Percentiles rank a stretch among this genome's conserved stretches.
These are phyloP conservation scores for Xylariaceae sp. DNA, from an alignment of 2,329 filamentous ascomycete genomes.

Conservation along the genomic window DNA sequence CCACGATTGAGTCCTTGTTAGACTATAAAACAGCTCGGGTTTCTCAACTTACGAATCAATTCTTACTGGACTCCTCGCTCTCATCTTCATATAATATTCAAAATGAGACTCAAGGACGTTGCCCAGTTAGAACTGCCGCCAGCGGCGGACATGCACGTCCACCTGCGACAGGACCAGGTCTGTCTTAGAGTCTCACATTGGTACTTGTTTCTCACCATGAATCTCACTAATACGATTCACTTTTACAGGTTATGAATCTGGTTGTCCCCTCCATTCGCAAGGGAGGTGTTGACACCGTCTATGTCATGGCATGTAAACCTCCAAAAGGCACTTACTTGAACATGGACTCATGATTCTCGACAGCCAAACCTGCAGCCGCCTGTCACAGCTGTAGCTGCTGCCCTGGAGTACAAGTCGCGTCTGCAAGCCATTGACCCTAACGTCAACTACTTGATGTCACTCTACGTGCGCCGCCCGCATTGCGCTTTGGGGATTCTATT, in stretches of 20 bases:
- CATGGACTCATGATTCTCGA: conserved; percentile 12
- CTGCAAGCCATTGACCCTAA: conserved; percentile 56
- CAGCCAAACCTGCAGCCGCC: conserved; percentile 20
- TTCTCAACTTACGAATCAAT: not conserved
- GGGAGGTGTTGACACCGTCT: conserved; percentile 61
- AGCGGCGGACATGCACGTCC: conserved; percentile 65
- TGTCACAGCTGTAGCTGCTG: conserved; percentile 44
- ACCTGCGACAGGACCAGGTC: conserved; percentile 58
- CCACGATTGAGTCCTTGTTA: not conserved
- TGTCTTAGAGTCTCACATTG: not conserved
- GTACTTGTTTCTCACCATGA: not conserved
- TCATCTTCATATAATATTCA: not conserved
- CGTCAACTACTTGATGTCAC: conserved; percentile 68
- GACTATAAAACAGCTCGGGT: not conserved
- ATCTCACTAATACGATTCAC: conserved; percentile 33
- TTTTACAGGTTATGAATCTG: conserved; percentile 41
- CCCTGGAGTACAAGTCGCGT: conserved; percentile 59
- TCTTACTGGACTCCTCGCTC: not conserved
- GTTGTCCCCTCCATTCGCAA: conserved; percentile 50
- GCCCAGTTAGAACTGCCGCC: conserved; percentile 52
- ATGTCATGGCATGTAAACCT: conserved; percentile 37
- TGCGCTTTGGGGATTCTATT: conserved; percentile 15
- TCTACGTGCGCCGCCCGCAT: conserved; percentile 45
- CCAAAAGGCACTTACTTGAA: conserved; percentile 5
- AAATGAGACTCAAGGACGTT: conserved; percentile 35